Conservation (phyloP, 192 early-diverging fungal genomes). For the Dissophora ornata region DNA sequence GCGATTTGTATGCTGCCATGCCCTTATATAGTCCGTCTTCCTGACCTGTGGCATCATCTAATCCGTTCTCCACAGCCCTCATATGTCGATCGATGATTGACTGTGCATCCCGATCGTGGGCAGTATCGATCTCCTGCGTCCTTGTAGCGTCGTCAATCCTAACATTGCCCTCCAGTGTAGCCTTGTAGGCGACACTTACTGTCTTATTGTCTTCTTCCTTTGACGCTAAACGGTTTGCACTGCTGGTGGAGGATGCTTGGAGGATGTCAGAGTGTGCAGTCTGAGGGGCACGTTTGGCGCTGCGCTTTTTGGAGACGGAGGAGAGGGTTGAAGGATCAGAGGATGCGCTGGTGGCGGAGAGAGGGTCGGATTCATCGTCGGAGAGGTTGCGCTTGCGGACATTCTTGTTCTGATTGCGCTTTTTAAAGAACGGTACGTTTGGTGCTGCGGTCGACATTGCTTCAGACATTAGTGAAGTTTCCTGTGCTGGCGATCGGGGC, state of each 20-base stretch:
- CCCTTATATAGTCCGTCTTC: conserved; percentile 76
- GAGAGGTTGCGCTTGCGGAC: conserved; percentile 64
- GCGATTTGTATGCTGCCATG: conserved; percentile 69
- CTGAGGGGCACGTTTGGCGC: conserved; percentile 39
- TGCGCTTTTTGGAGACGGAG: conserved; percentile 59
- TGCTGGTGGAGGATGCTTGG: conserved; percentile 59
- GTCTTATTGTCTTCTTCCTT: conserved; percentile 49
- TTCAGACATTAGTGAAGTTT: conserved; percentile 29
- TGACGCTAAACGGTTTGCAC: conserved; percentile 47
- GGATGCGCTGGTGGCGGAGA: conserved; percentile 36
- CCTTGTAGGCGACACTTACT: conserved; percentile 47
- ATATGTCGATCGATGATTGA: conserved; percentile 56
- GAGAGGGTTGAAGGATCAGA: conserved; percentile 60
- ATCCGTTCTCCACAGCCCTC: conserved; percentile 53
- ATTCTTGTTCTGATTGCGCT: conserved; percentile 62
- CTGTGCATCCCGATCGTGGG: conserved; percentile 58
- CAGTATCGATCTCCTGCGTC: conserved; percentile 54
- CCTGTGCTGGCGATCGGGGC: no score
- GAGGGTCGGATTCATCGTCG: conserved; percentile 51
- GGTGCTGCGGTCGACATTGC: conserved; percentile 12
- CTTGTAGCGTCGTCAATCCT: conserved; percentile 46
- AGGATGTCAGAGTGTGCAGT: conserved; percentile 46
- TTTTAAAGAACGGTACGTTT: conserved; percentile 69
- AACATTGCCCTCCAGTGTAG: conserved; percentile 45
- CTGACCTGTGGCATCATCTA: conserved; percentile 42